Base-by-base conservation (phyloP, 2,329 filamentous ascomycete species). In the Pezicula carpinea region DNA sequence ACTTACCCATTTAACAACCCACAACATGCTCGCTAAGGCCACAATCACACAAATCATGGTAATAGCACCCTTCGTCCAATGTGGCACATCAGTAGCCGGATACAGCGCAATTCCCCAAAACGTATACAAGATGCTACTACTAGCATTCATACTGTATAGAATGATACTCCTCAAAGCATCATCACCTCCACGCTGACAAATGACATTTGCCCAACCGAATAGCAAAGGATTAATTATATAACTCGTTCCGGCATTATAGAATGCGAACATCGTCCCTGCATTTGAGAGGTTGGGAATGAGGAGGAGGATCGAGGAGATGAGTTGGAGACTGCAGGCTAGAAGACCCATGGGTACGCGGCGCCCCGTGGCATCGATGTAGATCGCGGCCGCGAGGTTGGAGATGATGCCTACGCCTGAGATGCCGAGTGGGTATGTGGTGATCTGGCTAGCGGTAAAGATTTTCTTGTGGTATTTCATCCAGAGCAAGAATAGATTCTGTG, bases 161-260 rank as follows among this genome's bases (percentile, higher is more conserved):
- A 66, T 67, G 2, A 73, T 61, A 10, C 64, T 65, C 7, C 71
- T 57, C 0, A 63, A 51, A 1, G 70, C 69, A 46, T 73, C 70
- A 14, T 73, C 71, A 6, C 66, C 66, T 5, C 52, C 53, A 1
- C 67, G 59, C 43, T 65, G 62, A 11, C 63, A 57, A n/a, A 70
- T 65, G 14, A 64, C 59, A 46, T 63, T 71, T 0, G 67, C 66
- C 67, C 66, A 70, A 5, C 64, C 66, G 38, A 87, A 87, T 54
- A 86, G 85, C 0, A 79, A 83, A 0, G 83, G 81, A 62, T 87
- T 81, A 56, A 82, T 83, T 0, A 83, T 82, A 52, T 86, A 87
- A 0, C 85, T 79, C 3, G 76, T 69, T 1, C 83, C 83, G 0
- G 81, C 79, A 76, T 79, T 82, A 62, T 85, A 86, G 54, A 85